These are phyloP conservation scores for Nannochloris sp. DNA, from an alignment of 139 green algal species.

Conservation along the genomic window DNA sequence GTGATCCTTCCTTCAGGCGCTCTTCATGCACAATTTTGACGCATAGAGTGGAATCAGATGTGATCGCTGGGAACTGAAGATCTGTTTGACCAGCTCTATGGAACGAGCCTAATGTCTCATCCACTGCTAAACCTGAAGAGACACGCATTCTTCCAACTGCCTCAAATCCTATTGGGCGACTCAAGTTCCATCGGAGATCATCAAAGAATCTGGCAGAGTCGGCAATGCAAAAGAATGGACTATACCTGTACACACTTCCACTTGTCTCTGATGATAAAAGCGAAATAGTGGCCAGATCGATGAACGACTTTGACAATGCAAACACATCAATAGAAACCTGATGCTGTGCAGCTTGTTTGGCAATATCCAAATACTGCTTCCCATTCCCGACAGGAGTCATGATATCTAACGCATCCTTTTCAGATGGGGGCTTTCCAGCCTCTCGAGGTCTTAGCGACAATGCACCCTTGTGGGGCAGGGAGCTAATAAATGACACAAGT, in stretches of 20 bases:
- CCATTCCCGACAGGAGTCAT: slow-evolving; percentile 46
- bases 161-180: slow-evolving; percentile 69
- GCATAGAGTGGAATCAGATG: slow-evolving; percentile 62
- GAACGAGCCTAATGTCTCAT: slow-evolving; percentile 54
- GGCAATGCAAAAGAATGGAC: slow-evolving; percentile 46
- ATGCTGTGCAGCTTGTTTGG: slow-evolving; percentile 54
- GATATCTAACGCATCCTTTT: slow-evolving; percentile 32
- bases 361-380: slow-evolving; percentile 47
- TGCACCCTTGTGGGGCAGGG: slow-evolving; percentile 48
- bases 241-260: slow-evolving; percentile 71
- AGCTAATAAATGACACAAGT: slow-evolving; percentile 64
- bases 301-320: slow-evolving; percentile 49
- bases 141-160: slow-evolving; percentile 73
- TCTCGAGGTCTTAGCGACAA: slow-evolving; percentile 48
- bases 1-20: slow-evolving; percentile 29
- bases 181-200: slow-evolving; percentile 75
- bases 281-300: slow-evolving; percentile 61
- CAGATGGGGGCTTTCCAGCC: slow-evolving; percentile 12
- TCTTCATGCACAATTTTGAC: slow-evolving; percentile 42
- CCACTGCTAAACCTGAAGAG: slow-evolving; percentile 60
- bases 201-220: slow-evolving; percentile 73
- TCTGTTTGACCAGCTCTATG: slow-evolving; percentile 46
- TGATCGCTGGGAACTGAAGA: slow-evolving; percentile 72
- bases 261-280: slow-evolving; percentile 48
- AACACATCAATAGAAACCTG: slow-evolving; percentile 71